A percentile compares a stretch with the other conserved stretches of the same genome.
Conservation (phyloP, 1,139 yeast genomes). For the Candida albicans region DNA sequence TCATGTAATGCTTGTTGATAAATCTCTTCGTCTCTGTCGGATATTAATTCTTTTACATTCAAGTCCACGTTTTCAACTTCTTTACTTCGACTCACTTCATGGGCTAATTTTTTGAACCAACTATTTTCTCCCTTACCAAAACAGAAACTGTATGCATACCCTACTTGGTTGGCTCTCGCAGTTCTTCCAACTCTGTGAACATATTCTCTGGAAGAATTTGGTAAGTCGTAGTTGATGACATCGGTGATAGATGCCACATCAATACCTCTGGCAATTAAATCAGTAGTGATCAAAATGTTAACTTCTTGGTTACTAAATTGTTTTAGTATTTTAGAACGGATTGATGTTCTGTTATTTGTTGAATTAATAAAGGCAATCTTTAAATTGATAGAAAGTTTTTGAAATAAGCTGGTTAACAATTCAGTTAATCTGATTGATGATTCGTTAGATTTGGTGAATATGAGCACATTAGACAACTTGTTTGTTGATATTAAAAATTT, state of each 20-base stretch:
- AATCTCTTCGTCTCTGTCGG: constrained; percentile 25
- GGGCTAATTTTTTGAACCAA: constrained; percentile 58
- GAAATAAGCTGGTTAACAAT: constrained; percentile 51
- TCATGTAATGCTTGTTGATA: constrained; percentile 28
- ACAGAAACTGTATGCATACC: constrained; percentile 69
- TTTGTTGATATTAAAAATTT: constrained; percentile 45
- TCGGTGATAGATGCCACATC: constrained; percentile 71
- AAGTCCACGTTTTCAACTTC: constrained; percentile 25
- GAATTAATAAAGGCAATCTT: constrained; percentile 44
- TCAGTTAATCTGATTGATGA: constrained; percentile 74
- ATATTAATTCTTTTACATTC: constrained; percentile 20
- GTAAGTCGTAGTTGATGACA: constrained; percentile 88
- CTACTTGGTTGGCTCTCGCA: constrained; percentile 83
- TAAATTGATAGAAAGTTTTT: constrained; percentile 18
- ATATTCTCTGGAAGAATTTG: constrained; percentile 85
- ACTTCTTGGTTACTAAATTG: constrained; percentile 53
- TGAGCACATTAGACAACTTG: constrained; percentile 44
- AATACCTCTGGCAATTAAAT: constrained; percentile 91
- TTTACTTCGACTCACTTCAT: constrained; percentile 34
- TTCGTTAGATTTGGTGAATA: constrained; percentile 87
- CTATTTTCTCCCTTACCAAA: constrained; percentile 75
- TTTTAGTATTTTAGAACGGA: constrained; percentile 49
- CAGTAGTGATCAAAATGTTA: constrained; percentile 77
- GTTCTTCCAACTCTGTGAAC: constrained; percentile 97
- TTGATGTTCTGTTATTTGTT: constrained; percentile 47